Base-by-base conservation (phyloP, 768 basidiomycete species). In the Sporobolomyces pararoseus region DNA sequence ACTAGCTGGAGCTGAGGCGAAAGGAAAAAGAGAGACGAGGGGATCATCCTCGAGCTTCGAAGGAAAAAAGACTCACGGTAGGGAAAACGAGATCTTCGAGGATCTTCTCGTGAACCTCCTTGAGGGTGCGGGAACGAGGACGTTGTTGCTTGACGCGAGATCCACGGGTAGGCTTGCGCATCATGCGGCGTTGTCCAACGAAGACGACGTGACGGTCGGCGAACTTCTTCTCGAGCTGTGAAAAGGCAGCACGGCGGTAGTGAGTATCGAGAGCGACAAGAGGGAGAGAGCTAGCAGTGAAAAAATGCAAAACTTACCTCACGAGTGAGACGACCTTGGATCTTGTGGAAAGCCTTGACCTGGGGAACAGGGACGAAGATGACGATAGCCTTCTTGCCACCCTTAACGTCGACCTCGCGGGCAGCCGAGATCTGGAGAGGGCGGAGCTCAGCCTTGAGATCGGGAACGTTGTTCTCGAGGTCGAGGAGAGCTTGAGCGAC, bases 171-270 rank as follows among this genome's bases (percentile, higher is more conserved):
- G 94, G 94, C 82, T 94, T 97, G 84, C 89, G 90, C 81, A 98
- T 85, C 88, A 97, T 93, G 79, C 95, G 88, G 81, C 96, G 92
- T 83, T 99, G 96, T 64, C 90, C 96, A 80, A 98, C 87, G 81
- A 99, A 98, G 68, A 99, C 91, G 80, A 99, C 92, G 83, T 98
- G 94, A 80, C 93, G 88, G 84, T 98, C 96, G 53, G 96, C 91
- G 84, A 99, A 97, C 83, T 99, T 99, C 87, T 99, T 99, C 87
- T 99, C 96, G 78, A 99, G 86, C 81, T 66, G 53, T 42, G 3
- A 13, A 7, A 55, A 6, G 13, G 9, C n/a, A n/a, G n/a, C n/a
- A n/a, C n/a, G n/a, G n/a, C n/a, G n/a, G n/a, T n/a, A n/a, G n/a
- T n/a, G n/a, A n/a, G n/a, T n/a, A n/a, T n/a, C n/a, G 29, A 23